Conservation (phyloP, 2,329 filamentous ascomycete genomes). For the Aureobasidium sp. region DNA sequence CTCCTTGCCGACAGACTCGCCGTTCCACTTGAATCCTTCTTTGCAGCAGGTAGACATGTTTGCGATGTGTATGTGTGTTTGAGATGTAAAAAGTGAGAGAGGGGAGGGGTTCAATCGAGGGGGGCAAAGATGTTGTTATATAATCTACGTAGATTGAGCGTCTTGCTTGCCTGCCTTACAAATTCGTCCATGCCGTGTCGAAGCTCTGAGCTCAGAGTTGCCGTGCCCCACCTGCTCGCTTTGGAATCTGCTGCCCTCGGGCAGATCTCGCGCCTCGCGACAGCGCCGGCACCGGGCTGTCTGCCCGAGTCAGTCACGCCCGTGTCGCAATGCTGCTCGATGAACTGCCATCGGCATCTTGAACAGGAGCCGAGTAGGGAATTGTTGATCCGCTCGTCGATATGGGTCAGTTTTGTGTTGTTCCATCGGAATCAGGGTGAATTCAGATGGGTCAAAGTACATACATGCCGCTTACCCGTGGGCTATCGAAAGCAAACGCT, state of each 20-base stretch:
- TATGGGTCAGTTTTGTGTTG: background rate
- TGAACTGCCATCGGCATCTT: background rate
- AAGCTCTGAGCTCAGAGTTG: background rate
- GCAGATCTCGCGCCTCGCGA: background rate
- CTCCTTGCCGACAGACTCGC: conserved; percentile 18
- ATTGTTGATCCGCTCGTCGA: background rate
- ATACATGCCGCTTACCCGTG: background rate
- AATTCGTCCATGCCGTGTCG: background rate
- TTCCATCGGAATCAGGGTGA: too few relatives aligned
- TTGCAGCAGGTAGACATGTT: conserved; percentile 18
- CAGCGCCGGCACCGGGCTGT: background rate
- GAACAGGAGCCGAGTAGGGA: too few relatives aligned
- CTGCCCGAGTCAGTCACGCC: background rate
- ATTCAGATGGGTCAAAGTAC: background rate
- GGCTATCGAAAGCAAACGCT: background rate
- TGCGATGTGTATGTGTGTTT: background rate
- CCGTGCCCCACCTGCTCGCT: background rate
- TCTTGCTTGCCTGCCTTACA: background rate
- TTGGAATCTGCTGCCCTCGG: background rate
- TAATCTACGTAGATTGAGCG: background rate
- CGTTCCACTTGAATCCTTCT: conserved; percentile 23
- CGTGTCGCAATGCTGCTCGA: background rate
- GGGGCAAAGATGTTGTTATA: background rate
- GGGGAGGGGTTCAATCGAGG: background rate
- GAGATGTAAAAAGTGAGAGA: too few relatives aligned